These are phyloP conservation scores for Heliosperma pusillum DNA, from an alignment of 148 eudicot genomes.

Conservation along the genomic window DNA sequence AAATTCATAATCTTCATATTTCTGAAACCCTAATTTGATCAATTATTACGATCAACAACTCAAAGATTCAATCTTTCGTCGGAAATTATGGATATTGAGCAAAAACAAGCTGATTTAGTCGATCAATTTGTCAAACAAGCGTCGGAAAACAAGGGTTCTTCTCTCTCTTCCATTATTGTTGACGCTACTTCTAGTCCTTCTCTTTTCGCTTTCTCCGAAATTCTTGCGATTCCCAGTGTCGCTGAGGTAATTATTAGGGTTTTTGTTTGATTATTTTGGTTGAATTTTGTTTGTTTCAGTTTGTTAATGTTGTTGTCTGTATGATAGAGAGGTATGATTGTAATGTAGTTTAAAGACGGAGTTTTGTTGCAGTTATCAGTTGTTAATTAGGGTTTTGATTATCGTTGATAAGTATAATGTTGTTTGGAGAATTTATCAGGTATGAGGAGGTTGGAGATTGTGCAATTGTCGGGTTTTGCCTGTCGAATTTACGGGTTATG, in stretches of 20 bases:
- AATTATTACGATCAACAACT: neutral
- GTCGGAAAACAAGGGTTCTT: slow-evolving; percentile 47
- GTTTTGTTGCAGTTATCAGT: neutral
- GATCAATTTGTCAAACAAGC: slow-evolving; percentile 76
- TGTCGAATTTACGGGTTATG: neutral
- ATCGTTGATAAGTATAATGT: neutral
- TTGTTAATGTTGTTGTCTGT: neutral
- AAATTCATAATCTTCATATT: neutral
- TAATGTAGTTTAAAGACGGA: neutral
- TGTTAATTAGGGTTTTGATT: neutral
- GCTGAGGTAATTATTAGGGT: slow-evolving; percentile 42
- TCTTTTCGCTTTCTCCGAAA: slow-evolving; percentile 96
- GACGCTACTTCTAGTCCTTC: slow-evolving; percentile 85
- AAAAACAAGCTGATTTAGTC: slow-evolving; percentile 81
- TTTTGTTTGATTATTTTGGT: neutral
- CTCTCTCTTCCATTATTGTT: slow-evolving; percentile 47
- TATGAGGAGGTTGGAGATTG: neutral
- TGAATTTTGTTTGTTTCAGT: neutral
- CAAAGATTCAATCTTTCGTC: neutral
- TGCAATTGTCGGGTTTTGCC: neutral
- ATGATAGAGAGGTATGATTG: neutral
- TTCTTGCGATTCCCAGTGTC: slow-evolving; percentile 65
- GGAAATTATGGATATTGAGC: slow-evolving; percentile 68
- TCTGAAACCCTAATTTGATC: slow-evolving; percentile 17
- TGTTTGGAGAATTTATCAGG: neutral